These are phyloP conservation scores for Lecanicillium sp. DNA, from an alignment of 2,329 filamentous ascomycete genomes.

Conservation along the genomic window DNA sequence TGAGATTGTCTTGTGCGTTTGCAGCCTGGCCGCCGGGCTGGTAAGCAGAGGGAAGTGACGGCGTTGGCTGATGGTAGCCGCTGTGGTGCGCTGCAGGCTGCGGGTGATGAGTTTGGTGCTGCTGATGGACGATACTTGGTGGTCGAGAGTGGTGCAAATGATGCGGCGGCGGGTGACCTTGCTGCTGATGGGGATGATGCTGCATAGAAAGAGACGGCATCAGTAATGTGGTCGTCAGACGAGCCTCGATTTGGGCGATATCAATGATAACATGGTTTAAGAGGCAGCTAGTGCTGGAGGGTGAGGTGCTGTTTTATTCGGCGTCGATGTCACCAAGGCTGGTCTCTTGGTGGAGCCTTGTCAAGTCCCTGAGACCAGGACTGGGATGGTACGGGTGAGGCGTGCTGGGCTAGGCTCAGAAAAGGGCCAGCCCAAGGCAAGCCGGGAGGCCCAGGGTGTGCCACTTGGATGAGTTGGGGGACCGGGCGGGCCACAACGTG, in stretches of 20 bases:
- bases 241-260: too few relatives aligned
- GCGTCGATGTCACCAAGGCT: slow-evolving; percentile 32
- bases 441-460: slow-evolving; percentile 8
- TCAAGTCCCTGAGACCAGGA: slow-evolving; percentile 31
- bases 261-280: too few relatives aligned
- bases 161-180: slow-evolving; percentile 60
- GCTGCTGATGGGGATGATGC: slow-evolving; percentile 68
- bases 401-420: slow-evolving; percentile 34
- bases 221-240: slow-evolving; percentile 37
- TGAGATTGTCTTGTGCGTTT: slow-evolving; percentile 56
- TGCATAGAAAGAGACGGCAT: slow-evolving; percentile 57
- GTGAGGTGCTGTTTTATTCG: slow-evolving; percentile 45
- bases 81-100: slow-evolving; percentile 49
- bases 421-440: slow-evolving; percentile 29
- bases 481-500: slow-evolving; percentile 9
- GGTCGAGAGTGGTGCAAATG: slow-evolving; percentile 65
- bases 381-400: slow-evolving; percentile 43
- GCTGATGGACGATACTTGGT: slow-evolving; percentile 65
- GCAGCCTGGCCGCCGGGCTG: slow-evolving; percentile 56
- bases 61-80: slow-evolving; percentile 56
- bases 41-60: slow-evolving; percentile 61
- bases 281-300: slow-evolving; percentile 23
- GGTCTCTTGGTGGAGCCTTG: slow-evolving; percentile 28
- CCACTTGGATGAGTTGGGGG: slow-evolving; percentile 4
- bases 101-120: slow-evolving; percentile 58